These are phyloP conservation scores for Diaporthe sp. DNA, from an alignment of 2,329 filamentous ascomycete genomes.

Conservation along the genomic window DNA sequence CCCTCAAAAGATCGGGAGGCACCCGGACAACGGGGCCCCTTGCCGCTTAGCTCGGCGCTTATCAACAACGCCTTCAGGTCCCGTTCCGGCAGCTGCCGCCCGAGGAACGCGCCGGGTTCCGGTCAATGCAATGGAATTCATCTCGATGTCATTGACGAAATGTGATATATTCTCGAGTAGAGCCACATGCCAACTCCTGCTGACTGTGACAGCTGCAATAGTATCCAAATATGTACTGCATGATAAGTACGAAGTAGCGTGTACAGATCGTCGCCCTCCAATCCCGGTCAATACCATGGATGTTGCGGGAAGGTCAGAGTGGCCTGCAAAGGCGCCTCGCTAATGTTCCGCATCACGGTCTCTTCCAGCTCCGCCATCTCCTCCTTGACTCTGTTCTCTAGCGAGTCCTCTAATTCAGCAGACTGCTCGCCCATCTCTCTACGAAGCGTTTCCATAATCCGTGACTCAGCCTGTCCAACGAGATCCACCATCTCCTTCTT, in stretches of 20 bases:
- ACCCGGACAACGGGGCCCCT: background rate
- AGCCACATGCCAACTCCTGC: background rate
- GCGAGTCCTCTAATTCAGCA: background rate
- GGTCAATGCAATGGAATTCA: background rate
- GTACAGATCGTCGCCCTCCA: background rate
- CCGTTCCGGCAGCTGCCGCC: constrained; percentile 22
- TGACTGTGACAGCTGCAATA: background rate
- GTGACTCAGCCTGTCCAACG: constrained; percentile 10
- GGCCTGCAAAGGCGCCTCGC: constrained; percentile 29
- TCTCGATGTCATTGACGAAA: background rate
- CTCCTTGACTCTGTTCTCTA: constrained; percentile 4
- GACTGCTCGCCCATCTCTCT: constrained; percentile 25
- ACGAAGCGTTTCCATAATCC: constrained; percentile 5
- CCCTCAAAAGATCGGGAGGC: background rate
- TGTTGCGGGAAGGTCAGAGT: constrained; percentile 34
- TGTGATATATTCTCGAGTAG: background rate
- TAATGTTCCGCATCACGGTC: constrained; percentile 33
- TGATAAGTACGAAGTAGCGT: background rate
- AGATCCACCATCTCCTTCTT: constrained; percentile 27
- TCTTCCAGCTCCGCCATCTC: constrained; percentile 33
- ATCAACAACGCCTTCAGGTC: background rate
- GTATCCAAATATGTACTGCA: background rate
- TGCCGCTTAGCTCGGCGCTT: constrained; percentile 25
- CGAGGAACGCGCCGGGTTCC: constrained; percentile 11
- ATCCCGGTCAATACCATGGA: constrained; percentile 22